Evolutionary conservation across 2,329 filamentous ascomycete species (phyloP).

Genomic region (Ophiocordyceps camponoti-floridani): DNA sequence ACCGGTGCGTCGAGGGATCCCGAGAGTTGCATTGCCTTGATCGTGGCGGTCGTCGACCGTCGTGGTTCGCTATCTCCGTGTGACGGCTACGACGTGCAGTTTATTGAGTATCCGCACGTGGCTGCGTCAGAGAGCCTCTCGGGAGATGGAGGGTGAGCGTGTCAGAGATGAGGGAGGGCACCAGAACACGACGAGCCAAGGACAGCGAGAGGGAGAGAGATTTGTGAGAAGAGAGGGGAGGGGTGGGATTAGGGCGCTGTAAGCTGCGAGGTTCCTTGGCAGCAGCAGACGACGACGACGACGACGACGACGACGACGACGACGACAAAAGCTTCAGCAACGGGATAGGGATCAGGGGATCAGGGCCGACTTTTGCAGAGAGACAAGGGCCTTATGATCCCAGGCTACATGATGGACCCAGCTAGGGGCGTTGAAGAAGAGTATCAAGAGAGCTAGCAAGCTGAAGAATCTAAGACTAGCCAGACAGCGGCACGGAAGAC

Average conservation of each 20-base stretch:
- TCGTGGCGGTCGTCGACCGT: not conserved
- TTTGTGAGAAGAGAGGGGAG: not conserved
- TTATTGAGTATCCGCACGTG: not conserved
- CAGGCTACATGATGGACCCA: no score
- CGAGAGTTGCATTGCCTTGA: not conserved
- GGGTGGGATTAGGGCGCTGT: not conserved
- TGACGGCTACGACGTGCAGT: not conserved
- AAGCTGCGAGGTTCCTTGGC: no score
- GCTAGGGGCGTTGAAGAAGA: no score
- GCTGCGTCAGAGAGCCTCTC: not conserved
- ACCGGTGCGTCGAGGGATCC: slow-evolving; percentile 1
- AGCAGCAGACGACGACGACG: no score
- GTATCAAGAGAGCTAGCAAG: not conserved
- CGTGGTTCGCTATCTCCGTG: not conserved
- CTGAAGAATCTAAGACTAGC: not conserved
- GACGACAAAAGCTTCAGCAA: no score
- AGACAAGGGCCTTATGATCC: no score
- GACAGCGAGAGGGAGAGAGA: not conserved
- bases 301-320: no score
- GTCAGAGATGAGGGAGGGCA: not conserved
- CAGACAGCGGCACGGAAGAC: not conserved
- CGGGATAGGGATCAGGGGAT: no score
- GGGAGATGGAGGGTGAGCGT: not conserved
- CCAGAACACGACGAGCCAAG: not conserved
- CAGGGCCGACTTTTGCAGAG: not conserved